Conservation (phyloP, 1,284 basidiomycete genomes). For the Fomitopsis schrenkii region DNA sequence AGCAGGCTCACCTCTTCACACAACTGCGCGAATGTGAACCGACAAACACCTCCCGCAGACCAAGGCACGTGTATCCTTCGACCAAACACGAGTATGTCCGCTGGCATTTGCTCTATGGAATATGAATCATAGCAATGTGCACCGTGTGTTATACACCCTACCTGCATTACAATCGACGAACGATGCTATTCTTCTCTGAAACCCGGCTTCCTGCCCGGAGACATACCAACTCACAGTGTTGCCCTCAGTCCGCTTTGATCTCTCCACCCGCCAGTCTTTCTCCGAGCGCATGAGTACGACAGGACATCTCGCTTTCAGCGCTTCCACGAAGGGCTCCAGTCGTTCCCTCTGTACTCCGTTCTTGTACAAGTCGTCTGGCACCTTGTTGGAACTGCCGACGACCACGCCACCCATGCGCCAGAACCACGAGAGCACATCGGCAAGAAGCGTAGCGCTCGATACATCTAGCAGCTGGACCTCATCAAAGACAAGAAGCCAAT, state of each 20-base stretch:
- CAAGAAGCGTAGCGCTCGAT: constrained; percentile 58
- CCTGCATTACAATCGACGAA: background rate
- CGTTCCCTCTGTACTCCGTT: constrained; percentile 66
- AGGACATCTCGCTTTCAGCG: constrained; percentile 59
- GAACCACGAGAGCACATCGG: constrained; percentile 72
- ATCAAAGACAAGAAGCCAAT: constrained; percentile 64
- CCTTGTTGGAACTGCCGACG: constrained; percentile 50
- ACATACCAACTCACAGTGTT: constrained; percentile 31
- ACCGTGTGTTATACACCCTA: background rate
- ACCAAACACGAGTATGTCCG: constrained; percentile 34
- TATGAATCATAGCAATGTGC: background rate
- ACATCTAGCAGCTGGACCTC: constrained; percentile 74
- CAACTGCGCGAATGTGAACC: constrained; percentile 57
- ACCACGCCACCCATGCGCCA: constrained; percentile 75
- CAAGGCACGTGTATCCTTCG: constrained; percentile 47
- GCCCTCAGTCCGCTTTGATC: constrained; percentile 7
- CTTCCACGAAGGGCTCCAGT: constrained; percentile 61
- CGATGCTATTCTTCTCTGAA: constrained; percentile 17
- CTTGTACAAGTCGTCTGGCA: constrained; percentile 67
- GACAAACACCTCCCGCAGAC: constrained; percentile 38
- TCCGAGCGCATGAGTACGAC: constrained; percentile 50
- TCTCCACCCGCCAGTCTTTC: constrained; percentile 36
- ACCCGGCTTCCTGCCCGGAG: constrained; percentile 20
- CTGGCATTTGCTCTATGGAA: constrained; percentile 9
- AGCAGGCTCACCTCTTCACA: constrained; percentile 46